Percentiles rank a stretch among this genome's conserved stretches.
Evolutionary conservation across 805 yeast genomes (phyloP).

Genomic region (Wickerhamomyces ciferrii): DNA sequence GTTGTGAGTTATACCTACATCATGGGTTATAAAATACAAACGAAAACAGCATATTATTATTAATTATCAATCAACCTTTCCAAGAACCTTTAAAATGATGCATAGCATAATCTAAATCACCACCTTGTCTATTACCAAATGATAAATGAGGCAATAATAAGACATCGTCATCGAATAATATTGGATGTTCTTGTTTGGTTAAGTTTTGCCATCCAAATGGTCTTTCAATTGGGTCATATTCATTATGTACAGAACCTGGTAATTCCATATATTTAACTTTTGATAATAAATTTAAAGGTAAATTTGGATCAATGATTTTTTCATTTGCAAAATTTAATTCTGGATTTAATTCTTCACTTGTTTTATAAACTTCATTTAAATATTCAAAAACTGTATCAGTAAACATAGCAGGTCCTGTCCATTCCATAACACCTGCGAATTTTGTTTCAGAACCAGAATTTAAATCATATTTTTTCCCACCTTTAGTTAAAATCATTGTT

Average conservation of each 20-base stretch:
- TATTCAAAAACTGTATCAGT: conserved; percentile 42
- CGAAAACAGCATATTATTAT: too few relatives aligned
- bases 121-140: conserved; percentile 44
- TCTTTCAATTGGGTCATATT: conserved; percentile 6
- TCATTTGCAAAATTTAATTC: neutral
- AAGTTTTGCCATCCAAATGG: conserved; percentile 14
- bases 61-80: too few relatives aligned
- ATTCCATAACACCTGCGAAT: conserved; percentile 56
- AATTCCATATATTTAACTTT: conserved; percentile 4
- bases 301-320: conserved; percentile 10
- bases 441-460: conserved; percentile 45
- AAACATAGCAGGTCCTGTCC: conserved; percentile 52
- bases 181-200: conserved; percentile 11
- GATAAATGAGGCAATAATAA: conserved; percentile 62
- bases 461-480: conserved; percentile 26
- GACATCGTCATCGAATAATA: conserved; percentile 48
- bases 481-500: conserved; percentile 19
- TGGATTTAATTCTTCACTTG: neutral
- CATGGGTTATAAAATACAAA: too few relatives aligned
- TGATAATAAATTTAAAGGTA: conserved; percentile 5
- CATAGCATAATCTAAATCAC: conserved; percentile 45
- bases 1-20: too few relatives aligned
- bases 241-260: conserved; percentile 5
- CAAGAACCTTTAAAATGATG: conserved; percentile 60
- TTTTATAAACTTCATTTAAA: conserved; percentile 27